Evolutionary conservation across 208 protist genomes (phyloP).

Genomic region (Acanthamoeba triangularis): DNA sequence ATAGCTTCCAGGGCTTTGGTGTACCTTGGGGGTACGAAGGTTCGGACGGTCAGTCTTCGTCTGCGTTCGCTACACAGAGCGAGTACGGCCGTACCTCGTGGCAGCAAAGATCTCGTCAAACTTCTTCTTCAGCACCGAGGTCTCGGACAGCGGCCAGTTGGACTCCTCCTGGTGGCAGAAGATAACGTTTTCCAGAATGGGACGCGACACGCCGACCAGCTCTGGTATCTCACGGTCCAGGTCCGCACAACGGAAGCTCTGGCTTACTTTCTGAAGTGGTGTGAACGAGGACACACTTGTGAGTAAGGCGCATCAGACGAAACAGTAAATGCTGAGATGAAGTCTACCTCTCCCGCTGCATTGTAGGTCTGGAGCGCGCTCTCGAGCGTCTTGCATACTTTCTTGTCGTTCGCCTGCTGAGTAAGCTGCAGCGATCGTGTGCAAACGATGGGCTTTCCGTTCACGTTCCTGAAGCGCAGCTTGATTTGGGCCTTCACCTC

Average conservation of each 20-base stretch:
- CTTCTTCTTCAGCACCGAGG: constrained; percentile 97
- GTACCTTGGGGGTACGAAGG: constrained; percentile 71
- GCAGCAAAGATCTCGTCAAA: constrained; percentile 99
- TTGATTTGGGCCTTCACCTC: constrained; percentile 99
- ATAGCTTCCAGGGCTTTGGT: constrained; percentile 88
- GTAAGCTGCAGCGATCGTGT: constrained; percentile 96
- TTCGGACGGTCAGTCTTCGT: no score
- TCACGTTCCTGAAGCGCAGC: constrained; percentile 90
- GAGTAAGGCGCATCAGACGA: neutral
- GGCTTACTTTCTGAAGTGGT: constrained; percentile 79
- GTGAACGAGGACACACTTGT: no score
- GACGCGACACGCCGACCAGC: constrained; percentile 97
- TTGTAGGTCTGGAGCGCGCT: constrained; percentile 96
- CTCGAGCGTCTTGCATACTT: constrained; percentile 96
- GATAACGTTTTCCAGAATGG: constrained; percentile 98
- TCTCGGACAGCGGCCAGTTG: constrained; percentile 97
- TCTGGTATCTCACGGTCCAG: constrained; percentile 97
- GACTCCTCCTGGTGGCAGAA: constrained; percentile 98
- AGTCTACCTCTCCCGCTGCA: constrained; percentile 75
- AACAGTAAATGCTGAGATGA: neutral
- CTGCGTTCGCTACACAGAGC: no score
- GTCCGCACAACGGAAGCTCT: constrained; percentile 93
- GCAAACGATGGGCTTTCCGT: constrained; percentile 87
- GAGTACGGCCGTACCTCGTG: constrained; percentile 89
- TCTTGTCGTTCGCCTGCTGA: constrained; percentile 92